Conservation (phyloP, 805 yeast genomes). For the Ogataea ganodermae region DNA sequence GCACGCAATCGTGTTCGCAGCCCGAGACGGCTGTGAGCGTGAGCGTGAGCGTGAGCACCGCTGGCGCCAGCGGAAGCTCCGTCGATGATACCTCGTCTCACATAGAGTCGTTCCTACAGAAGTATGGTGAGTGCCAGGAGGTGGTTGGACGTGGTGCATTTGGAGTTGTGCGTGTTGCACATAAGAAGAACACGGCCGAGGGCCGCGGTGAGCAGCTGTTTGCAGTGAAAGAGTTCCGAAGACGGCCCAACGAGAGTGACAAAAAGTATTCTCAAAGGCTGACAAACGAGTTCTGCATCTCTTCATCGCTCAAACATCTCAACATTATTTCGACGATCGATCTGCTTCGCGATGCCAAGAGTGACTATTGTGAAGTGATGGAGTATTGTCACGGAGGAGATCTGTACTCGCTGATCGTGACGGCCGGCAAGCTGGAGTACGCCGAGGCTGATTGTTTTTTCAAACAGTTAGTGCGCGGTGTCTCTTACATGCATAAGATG, state of each 20-base stretch:
- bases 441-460: constrained; percentile 89
- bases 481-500: constrained; percentile 83
- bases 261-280: constrained; percentile 70
- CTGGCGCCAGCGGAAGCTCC: constrained; percentile 17
- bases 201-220: constrained; percentile 40
- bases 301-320: constrained; percentile 73
- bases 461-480: constrained; percentile 82
- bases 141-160: constrained; percentile 92
- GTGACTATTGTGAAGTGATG: constrained; percentile 84
- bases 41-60: constrained; percentile 12
- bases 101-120: constrained; percentile 67
- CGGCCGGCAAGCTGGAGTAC: constrained; percentile 76
- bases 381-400: constrained; percentile 85
- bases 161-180: constrained; percentile 90
- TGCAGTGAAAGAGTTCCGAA: constrained; percentile 87
- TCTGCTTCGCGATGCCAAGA: constrained; percentile 76
- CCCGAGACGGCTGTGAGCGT: constrained; percentile 29
- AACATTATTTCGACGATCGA: constrained; percentile 80
- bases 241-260: constrained; percentile 59
- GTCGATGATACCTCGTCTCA: constrained; percentile 31
- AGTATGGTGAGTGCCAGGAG: constrained; percentile 94
- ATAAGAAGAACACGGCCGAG: constrained; percentile 51
- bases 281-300: constrained; percentile 81
- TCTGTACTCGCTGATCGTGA: constrained; percentile 68
- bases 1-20: constrained; percentile 16